These are phyloP conservation scores for Prunus yedoensis DNA, from an alignment of 331 rosid genomes.

Conservation along the genomic window DNA sequence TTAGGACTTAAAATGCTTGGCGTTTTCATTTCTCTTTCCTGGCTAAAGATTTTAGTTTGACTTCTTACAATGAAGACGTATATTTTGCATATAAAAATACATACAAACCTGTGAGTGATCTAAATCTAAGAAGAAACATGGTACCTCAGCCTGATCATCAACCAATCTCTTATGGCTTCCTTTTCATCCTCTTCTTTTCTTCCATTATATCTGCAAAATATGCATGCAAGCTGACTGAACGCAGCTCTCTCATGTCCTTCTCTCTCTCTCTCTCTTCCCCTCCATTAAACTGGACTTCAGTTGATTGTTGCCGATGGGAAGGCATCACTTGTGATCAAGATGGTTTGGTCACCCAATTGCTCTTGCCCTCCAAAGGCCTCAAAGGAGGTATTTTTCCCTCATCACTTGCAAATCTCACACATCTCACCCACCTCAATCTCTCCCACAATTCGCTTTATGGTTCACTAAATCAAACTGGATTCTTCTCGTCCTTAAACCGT, in stretches of 20 bases:
- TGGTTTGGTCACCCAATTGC: neutral
- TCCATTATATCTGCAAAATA: neutral
- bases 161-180: neutral
- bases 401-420: too few species aligned
- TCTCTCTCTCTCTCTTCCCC: neutral
- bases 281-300: neutral
- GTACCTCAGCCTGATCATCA: neutral
- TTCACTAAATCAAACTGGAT: too few species aligned
- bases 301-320: neutral
- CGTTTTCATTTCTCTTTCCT: too few species aligned
- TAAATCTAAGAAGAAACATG: neutral
- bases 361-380: neutral
- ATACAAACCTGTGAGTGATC: neutral
- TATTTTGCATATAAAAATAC: neutral
- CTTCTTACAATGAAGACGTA: too few species aligned
- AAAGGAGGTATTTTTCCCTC: neutral
- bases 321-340: neutral
- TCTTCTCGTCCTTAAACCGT: too few species aligned
- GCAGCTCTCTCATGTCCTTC: neutral
- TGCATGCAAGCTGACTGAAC: neutral
- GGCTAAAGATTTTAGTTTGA: too few species aligned
- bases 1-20: too few species aligned
- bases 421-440: too few species aligned
- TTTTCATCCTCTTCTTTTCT: neutral
- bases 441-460: too few species aligned